Percentiles rank a stretch among this genome's conserved stretches.
Evolutionary conservation across 116 monocot genomes (phyloP).

Genomic region (Phalaenopsis hybrid): DNA sequence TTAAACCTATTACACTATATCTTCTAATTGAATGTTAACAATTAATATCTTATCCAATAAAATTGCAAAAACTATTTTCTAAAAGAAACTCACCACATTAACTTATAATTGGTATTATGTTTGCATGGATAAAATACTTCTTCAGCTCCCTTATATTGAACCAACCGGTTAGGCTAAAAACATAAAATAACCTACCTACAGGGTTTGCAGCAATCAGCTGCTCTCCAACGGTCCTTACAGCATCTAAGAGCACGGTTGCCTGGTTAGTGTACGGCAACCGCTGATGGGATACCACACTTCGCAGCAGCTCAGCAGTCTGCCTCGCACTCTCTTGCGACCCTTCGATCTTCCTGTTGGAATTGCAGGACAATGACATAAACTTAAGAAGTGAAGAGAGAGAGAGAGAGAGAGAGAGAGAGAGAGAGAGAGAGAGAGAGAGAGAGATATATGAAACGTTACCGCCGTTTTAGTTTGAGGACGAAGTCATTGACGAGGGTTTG

Average conservation of each 20-base stretch:
- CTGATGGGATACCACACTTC: constrained; percentile 81
- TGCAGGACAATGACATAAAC: background rate
- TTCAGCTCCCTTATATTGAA: background rate
- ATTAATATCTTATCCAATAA: no score
- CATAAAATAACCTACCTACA: constrained; percentile 43
- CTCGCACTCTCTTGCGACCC: constrained; percentile 88
- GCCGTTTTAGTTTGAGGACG: constrained; percentile 75
- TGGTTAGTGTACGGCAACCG: constrained; percentile 68
- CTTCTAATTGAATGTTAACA: no score
- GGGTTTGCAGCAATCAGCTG: constrained; percentile 88
- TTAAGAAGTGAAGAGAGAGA: background rate
- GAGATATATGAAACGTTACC: constrained; percentile 22
- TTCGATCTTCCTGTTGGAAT: constrained; percentile 69
- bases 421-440: background rate
- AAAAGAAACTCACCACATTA: no score
- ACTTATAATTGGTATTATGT: no score
- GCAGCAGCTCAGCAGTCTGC: constrained; percentile 90
- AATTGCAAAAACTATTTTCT: no score
- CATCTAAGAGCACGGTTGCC: constrained; percentile 59
- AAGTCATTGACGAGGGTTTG: constrained; percentile 79
- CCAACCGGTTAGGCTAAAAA: background rate
- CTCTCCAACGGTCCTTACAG: constrained; percentile 65
- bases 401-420: background rate
- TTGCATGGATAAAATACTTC: background rate
- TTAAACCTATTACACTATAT: no score